Evolutionary conservation across 805 yeast genomes (phyloP), one percentile per base, ranked within the genome.

Genomic region (Suhomyces xylopsoci): DNA sequence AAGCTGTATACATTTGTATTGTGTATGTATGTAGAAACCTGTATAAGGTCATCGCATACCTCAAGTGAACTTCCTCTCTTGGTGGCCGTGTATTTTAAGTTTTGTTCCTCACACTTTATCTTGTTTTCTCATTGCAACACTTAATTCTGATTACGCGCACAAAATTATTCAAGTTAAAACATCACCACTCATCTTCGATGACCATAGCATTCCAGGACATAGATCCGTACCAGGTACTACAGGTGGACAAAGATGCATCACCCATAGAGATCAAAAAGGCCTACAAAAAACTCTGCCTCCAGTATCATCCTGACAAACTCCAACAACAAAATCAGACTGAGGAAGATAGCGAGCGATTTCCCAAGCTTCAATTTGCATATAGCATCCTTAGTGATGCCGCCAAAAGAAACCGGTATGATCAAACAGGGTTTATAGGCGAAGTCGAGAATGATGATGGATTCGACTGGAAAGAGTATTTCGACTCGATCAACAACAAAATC

Each of bases 321-420:
- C 66, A 61, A 50, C 67, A 65, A 51, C 52, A 49, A 28, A 51
- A 51, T 19, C 40, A 49, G 25, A 50, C 45, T 30, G 55, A 47
- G 24, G 55, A 51, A 7, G 68, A 64, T 41, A 58, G 53, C 45
- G 67, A 68, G 17, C 46, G 50, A 22, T 90, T 91, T 66, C 87
- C 90, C 48, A 70, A 81, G 58, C 78, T 90, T 17, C 92, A 89
- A 63, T 84, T 88, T 61, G 85, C 96, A 19, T 89, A 88, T 65
- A 74, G 85, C 43, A 77, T 90, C 0, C 70, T 90, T 24, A 74
- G 82, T 25, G 94, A 90, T 62, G 71, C 77, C 0, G 65, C 67
- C 36, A 78, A 81, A 56, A 73, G 90, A 26, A 73, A 72, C 44
- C 66, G 80, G 19, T 90, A 81, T 62, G 96, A 90, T 61, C 63